phyloP scores from a whole-genome alignment of 257 asterid genomes.

The Solanum virginianum region DNA sequence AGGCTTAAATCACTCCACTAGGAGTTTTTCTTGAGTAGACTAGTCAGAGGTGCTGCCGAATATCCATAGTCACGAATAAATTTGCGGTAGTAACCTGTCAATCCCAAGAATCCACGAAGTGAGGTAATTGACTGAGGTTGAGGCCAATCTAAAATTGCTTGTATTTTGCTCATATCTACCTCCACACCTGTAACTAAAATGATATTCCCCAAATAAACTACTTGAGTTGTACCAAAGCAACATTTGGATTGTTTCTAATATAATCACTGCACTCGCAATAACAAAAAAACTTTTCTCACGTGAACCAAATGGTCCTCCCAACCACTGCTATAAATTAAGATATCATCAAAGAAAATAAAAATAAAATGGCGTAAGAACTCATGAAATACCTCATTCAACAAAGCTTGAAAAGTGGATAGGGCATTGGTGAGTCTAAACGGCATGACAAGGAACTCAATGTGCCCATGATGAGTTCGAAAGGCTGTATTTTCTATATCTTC shows the following conservation, averaged over 20 bases:
- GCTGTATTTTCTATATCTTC: background rate
- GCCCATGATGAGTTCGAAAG: background rate
- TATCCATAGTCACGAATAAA: background rate
- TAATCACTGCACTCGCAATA: no score
- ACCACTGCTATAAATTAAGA: no score
- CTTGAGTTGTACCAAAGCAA: no score
- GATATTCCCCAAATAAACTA: no score
- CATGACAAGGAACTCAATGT: background rate
- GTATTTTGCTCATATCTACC: background rate
- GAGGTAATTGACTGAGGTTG: background rate
- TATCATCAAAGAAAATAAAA: background rate
- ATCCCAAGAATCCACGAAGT: background rate
- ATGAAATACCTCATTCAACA: no score
- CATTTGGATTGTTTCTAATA: no score
- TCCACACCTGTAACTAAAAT: background rate
- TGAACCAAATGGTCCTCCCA: no score
- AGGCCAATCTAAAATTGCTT: background rate
- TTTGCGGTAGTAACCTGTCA: background rate
- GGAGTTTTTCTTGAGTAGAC: no score
- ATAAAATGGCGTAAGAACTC: background rate
- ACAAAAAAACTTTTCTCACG: no score
- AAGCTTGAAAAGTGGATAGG: background rate
- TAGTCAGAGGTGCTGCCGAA: background rate
- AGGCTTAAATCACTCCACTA: no score
- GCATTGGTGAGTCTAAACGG: background rate